A percentile compares a stretch with the other conserved stretches of the same genome.
Evolutionary conservation across 2,329 filamentous ascomycete species (phyloP).

Genomic region (Epichloe elymi): DNA sequence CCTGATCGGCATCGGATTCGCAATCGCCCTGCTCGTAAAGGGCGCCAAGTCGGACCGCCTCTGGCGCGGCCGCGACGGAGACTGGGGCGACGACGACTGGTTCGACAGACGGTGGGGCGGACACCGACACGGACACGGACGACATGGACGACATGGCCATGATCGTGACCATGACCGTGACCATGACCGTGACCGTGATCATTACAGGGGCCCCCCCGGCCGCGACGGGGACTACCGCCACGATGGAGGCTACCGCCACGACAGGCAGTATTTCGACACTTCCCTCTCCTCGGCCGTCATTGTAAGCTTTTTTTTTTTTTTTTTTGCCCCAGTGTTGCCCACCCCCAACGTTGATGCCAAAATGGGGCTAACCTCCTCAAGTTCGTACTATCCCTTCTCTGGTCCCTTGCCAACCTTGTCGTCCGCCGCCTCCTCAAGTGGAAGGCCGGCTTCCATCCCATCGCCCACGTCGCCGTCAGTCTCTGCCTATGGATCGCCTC

Average conservation of each 20-base stretch:
- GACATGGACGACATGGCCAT: too few species aligned
- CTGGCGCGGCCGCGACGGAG: neutral
- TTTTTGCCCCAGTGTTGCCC: neutral
- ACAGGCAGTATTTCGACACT: slow-evolving; percentile 4
- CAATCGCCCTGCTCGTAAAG: slow-evolving; percentile 10
- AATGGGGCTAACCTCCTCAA: neutral
- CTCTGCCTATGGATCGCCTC: slow-evolving; percentile 28
- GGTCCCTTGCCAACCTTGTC: slow-evolving; percentile 26
- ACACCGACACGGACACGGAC: too few species aligned
- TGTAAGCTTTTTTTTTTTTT: slow-evolving; percentile 2
- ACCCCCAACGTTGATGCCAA: too few species aligned
- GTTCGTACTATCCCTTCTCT: slow-evolving; percentile 12
- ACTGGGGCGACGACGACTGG: neutral
- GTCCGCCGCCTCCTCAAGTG: slow-evolving; percentile 20
- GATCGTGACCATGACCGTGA: too few species aligned
- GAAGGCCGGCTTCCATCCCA: slow-evolving; percentile 27
- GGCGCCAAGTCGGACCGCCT: neutral
- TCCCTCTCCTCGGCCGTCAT: slow-evolving; percentile 5
- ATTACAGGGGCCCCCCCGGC: too few species aligned
- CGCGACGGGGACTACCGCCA: too few species aligned
- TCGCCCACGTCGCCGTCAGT: slow-evolving; percentile 28
- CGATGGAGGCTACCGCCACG: slow-evolving; percentile 5
- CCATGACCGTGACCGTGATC: too few species aligned
- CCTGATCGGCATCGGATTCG: slow-evolving; percentile 16
- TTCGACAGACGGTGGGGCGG: neutral